Conservation (phyloP, 805 yeast genomes). For the Saccharomyces eubayanus region DNA sequence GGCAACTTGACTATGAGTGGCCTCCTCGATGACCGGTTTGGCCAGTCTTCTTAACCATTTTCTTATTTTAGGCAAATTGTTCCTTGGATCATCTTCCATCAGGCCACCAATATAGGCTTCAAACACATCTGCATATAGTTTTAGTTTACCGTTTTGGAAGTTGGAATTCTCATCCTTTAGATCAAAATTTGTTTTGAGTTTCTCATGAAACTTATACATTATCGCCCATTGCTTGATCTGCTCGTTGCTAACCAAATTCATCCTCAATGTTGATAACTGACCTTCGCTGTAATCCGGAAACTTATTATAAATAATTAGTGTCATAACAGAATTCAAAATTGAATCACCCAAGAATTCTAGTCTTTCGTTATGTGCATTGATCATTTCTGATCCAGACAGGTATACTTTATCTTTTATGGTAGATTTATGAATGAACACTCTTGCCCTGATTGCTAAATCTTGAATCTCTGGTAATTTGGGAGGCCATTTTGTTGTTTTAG, state of each 20-base stretch:
- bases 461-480: constrained; percentile 67
- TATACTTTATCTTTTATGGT: constrained; percentile 50
- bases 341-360: constrained; percentile 90
- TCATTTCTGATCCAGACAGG: constrained; percentile 47
- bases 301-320: constrained; percentile 53
- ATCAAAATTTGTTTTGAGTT: constrained; percentile 44
- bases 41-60: constrained; percentile 51
- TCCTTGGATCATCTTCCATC: constrained; percentile 42
- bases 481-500: constrained; percentile 34
- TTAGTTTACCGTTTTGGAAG: constrained; percentile 48
- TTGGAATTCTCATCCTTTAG: constrained; percentile 15
- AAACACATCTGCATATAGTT: constrained; percentile 78
- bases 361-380: constrained; percentile 71
- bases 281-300: constrained; percentile 78
- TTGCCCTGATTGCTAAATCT: constrained; percentile 48
- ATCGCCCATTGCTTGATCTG: constrained; percentile 63
- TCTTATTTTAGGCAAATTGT: constrained; percentile 41
- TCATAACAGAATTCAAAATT: constrained; percentile 61
- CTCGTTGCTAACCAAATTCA: constrained; percentile 63
- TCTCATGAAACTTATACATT: constrained; percentile 56
- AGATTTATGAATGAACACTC: constrained; percentile 80
- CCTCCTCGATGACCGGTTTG: constrained; percentile 35
- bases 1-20: constrained; percentile 14
- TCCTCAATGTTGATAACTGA: constrained; percentile 59
- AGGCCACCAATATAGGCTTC: constrained; percentile 93